phyloP scores from a whole-genome alignment of 192 early-diverging fungal species.

The Lobosporangium transversale region DNA sequence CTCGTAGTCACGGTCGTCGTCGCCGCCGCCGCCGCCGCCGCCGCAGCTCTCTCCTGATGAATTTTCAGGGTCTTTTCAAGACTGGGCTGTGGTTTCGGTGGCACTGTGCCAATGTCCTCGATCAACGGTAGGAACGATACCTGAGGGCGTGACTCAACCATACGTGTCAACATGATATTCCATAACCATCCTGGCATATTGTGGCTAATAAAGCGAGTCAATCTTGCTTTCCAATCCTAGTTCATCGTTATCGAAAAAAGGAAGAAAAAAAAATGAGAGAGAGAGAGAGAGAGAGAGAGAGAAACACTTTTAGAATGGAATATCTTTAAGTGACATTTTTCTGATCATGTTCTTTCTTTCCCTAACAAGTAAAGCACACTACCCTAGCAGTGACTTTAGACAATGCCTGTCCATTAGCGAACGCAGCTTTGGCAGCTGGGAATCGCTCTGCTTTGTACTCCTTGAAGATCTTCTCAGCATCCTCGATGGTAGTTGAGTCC shows the following conservation, averaged over 20 bases:
- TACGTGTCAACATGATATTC: not conserved
- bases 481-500: not conserved
- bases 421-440: not conserved
- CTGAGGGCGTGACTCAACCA: not conserved
- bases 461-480: constrained; percentile 4
- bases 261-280: no score
- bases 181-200: not conserved
- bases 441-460: constrained; percentile 14
- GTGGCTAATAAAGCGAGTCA: not conserved
- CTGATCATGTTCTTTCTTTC: no score
- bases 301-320: no score
- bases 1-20: no score
- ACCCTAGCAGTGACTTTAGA: not conserved
- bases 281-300: no score
- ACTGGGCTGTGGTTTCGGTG: not conserved
- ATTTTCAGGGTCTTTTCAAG: not conserved
- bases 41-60: not conserved
- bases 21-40: no score
- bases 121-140: not conserved
- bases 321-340: no score
- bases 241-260: no score
- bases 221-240: not conserved
- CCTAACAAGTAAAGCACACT: no score
- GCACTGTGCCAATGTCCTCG: not conserved
- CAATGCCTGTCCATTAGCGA: not conserved